Evolutionary conservation across 495 filamentous ascomycete genomes (phyloP).

Genomic region (Podospora pseudocomata): DNA sequence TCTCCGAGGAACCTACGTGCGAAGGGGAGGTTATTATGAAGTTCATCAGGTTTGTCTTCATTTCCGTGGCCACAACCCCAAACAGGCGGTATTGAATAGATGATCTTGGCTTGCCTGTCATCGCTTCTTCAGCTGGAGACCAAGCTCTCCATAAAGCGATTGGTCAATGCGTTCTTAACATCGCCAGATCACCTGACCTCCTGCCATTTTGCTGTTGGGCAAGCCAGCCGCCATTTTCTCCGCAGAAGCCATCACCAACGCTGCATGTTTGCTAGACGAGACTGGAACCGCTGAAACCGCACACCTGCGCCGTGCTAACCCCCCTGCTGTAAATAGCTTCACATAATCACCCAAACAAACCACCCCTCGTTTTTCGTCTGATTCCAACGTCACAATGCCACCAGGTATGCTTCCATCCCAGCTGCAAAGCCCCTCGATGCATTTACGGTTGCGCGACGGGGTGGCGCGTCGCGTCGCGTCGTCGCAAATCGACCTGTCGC

Average conservation of each 20-base stretch:
- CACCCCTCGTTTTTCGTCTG: neutral
- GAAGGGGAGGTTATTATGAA: neutral
- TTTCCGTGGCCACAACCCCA: neutral
- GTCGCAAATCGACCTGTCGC: neutral
- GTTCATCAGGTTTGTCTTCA: neutral
- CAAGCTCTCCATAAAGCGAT: neutral
- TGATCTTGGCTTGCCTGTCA: neutral
- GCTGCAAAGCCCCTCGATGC: neutral
- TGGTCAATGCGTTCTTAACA: neutral
- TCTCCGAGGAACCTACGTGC: neutral
- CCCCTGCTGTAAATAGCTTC: neutral
- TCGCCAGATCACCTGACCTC: neutral
- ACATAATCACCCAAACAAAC: neutral
- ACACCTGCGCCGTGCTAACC: too few relatives aligned
- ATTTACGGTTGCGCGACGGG: neutral
- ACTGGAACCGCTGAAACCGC: neutral
- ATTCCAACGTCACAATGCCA: constrained; percentile 9
- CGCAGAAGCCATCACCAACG: neutral
- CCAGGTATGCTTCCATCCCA: constrained; percentile 17
- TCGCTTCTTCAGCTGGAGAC: neutral
- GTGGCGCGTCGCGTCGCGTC: neutral
- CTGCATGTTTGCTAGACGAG: neutral
- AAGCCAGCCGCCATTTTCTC: neutral
- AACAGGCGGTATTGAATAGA: neutral
- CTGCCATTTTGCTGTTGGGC: neutral